These are phyloP conservation scores for Penicillium occitanis DNA, from an alignment of 2,329 filamentous ascomycete genomes.

Conservation along the genomic window DNA sequence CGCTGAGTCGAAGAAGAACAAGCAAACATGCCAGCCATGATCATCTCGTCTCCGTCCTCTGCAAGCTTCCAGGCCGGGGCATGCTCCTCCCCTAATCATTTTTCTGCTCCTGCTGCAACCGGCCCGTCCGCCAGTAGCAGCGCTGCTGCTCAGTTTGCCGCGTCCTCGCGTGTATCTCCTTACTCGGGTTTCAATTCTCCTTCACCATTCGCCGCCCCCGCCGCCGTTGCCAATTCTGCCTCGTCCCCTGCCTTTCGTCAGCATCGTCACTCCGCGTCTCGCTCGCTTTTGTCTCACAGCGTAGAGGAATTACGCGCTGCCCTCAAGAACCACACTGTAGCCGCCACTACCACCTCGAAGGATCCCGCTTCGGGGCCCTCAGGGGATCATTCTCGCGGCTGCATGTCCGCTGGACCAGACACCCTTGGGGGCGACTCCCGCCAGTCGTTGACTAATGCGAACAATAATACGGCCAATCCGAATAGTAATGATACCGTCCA, in stretches of 20 bases:
- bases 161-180: conserved; percentile 15
- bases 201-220: conserved; percentile 13
- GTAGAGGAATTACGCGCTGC: conserved; percentile 45
- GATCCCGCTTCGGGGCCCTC: conserved; percentile 23
- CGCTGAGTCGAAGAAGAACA: conserved; percentile 1
- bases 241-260: conserved; percentile 3
- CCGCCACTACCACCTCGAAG: conserved; percentile 33
- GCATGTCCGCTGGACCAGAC: conserved; percentile 36
- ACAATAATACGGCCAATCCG: background rate
- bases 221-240: background rate
- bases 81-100: conserved; percentile 26
- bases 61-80: conserved; percentile 37
- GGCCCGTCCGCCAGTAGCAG: conserved; percentile 22
- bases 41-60: conserved; percentile 43
- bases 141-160: conserved; percentile 16
- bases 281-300: conserved; percentile 30
- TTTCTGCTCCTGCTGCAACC: conserved; percentile 21
- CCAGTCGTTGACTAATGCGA: conserved; percentile 17
- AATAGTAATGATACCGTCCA: background rate
- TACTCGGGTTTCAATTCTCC: background rate
- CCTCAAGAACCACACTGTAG: conserved; percentile 40
- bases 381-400: conserved; percentile 37
- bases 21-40: conserved; percentile 30
- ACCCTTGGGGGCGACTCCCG: conserved; percentile 35
- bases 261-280: conserved; percentile 13